These are phyloP conservation scores for Tinospora cordifolia DNA, from an alignment of 164 flowering plant species.

Conservation along the genomic window DNA sequence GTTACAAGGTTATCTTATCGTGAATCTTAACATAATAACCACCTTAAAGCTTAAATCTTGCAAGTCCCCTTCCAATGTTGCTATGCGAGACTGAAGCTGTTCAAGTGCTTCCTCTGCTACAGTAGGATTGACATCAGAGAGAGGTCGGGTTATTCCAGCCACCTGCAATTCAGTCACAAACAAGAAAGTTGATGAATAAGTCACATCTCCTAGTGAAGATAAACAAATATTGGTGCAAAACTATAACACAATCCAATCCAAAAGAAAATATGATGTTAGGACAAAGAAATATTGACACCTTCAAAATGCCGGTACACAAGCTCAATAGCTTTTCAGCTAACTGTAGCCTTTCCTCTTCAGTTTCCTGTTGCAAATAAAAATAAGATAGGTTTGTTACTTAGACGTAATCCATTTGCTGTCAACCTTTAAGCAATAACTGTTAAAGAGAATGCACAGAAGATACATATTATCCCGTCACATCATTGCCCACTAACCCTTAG, in stretches of 20 bases:
- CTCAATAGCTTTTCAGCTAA: slow-evolving; percentile 61
- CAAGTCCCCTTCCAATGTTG: slow-evolving; percentile 50
- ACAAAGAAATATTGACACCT: slow-evolving; percentile 29
- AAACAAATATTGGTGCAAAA: neutral
- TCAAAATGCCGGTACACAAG: slow-evolving; percentile 67
- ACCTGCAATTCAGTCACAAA: slow-evolving; percentile 37
- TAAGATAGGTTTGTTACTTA: neutral
- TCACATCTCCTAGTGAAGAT: neutral
- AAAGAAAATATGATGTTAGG: neutral
- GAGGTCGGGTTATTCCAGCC: slow-evolving; percentile 60
- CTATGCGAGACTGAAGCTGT: slow-evolving; percentile 39
- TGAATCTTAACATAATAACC: neutral
- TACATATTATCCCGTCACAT: too few relatives aligned
- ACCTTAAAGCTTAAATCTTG: slow-evolving; percentile 67
- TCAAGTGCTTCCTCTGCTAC: slow-evolving; percentile 70
- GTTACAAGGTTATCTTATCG: neutral
- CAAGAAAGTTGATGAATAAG: neutral
- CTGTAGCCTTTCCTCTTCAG: slow-evolving; percentile 72
- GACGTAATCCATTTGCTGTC: neutral
- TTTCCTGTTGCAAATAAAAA: slow-evolving; percentile 42
- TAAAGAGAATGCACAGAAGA: neutral
- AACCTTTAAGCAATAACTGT: neutral
- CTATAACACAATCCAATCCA: neutral
- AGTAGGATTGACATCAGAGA: slow-evolving; percentile 36
- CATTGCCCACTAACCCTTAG: slow-evolving; percentile 48